Conservation (phyloP, 179 eudicot genomes). For the Heliamphora pulchella region DNA sequence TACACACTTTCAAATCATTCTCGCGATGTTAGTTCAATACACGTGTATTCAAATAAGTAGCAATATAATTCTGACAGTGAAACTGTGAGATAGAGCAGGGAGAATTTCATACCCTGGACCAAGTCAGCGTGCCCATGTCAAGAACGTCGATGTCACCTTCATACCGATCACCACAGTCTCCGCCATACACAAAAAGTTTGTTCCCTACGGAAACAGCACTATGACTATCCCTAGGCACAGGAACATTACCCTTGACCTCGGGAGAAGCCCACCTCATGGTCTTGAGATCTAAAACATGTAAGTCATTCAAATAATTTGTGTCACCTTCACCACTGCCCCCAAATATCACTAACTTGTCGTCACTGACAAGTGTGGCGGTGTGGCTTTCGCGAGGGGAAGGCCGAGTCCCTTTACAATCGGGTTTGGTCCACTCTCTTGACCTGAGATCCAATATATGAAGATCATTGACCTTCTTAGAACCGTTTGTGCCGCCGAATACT, state of each 20-base stretch:
- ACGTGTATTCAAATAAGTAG: not conserved
- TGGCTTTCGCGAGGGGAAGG: constrained; percentile 91
- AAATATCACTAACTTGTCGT: constrained; percentile 53
- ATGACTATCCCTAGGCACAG: constrained; percentile 85
- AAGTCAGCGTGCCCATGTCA: constrained; percentile 46
- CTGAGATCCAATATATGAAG: constrained; percentile 67
- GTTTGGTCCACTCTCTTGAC: constrained; percentile 53
- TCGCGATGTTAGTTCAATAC: not conserved
- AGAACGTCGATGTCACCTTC: constrained; percentile 66
- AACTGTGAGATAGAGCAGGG: not conserved
- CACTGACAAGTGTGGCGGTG: constrained; percentile 61
- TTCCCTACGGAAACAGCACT: constrained; percentile 48
- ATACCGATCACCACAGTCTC: constrained; percentile 83
- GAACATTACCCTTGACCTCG: constrained; percentile 39
- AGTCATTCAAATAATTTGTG: constrained; percentile 72
- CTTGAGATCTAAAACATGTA: constrained; percentile 65
- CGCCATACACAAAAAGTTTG: constrained; percentile 64
- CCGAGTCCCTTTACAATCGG: constrained; percentile 48
- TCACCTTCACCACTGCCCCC: constrained; percentile 97
- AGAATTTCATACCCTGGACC: constrained; percentile 58
- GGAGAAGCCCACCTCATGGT: constrained; percentile 66
- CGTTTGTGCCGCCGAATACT: constrained; percentile 87
- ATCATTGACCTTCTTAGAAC: constrained; percentile 65
- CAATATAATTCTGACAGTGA: no score
- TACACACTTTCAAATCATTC: not conserved